Conservation (phyloP, 192 early-diverging fungal genomes). For the Anaeromyces robustus region DNA sequence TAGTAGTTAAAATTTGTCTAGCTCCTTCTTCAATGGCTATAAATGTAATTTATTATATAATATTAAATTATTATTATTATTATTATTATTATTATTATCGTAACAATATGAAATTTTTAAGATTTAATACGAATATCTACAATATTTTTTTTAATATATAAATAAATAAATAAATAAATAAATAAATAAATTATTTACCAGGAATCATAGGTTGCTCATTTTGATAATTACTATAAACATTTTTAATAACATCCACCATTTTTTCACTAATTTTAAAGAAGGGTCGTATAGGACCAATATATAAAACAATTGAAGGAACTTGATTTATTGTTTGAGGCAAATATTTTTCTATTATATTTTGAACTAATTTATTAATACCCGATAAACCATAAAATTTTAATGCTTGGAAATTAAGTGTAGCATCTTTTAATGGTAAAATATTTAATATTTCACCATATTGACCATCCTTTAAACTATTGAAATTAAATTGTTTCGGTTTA, state of each 20-base stretch:
- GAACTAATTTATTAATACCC: not conserved
- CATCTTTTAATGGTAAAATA: not conserved
- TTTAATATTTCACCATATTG: not conserved
- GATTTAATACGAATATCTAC: no score
- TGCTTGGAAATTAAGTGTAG: not conserved
- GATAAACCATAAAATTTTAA: not conserved
- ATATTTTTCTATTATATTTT: not conserved
- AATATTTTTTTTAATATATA: no score
- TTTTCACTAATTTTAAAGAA: not conserved
- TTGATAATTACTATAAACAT: not conserved
- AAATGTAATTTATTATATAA: no score
- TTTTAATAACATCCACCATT: not conserved
- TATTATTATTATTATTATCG: no score
- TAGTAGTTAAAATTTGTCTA: not conserved
- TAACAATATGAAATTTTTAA: no score
- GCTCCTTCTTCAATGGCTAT: not conserved
- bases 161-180: no score
- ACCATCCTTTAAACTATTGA: not conserved
- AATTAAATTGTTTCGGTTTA: not conserved
- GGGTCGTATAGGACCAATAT: not conserved
- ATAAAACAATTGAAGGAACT: not conserved
- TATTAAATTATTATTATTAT: no score
- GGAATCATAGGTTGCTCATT: not conserved
- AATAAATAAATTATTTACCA: not conserved
- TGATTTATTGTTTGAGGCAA: not conserved